Conservation (phyloP, 2,329 filamentous ascomycete genomes). For the Botryotinia convoluta region DNA sequence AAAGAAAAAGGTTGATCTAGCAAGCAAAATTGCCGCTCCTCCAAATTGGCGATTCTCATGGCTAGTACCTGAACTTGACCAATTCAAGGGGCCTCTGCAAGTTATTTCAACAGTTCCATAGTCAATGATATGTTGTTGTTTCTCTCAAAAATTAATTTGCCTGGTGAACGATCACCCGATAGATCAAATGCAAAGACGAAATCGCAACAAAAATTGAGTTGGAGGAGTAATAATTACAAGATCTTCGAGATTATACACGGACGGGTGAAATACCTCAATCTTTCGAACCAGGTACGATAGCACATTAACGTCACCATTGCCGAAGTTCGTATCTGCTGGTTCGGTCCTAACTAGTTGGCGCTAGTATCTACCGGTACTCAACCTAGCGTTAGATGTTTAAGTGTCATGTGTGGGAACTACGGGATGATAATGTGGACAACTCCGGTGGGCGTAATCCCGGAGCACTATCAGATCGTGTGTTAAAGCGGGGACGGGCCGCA, state of each 20-base stretch:
- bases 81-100: not conserved
- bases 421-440: not conserved
- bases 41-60: not conserved
- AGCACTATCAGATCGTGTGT: not conserved
- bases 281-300: not conserved
- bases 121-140: not conserved
- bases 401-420: not conserved
- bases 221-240: too few species aligned
- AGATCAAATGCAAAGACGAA: not conserved
- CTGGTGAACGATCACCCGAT: not conserved
- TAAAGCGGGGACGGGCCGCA: not conserved
- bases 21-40: not conserved
- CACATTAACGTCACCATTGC: not conserved
- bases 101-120: not conserved
- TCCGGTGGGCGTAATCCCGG: not conserved
- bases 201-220: not conserved
- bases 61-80: too few species aligned
- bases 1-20: not conserved
- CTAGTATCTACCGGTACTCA: not conserved
- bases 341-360: not conserved
- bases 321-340: not conserved
- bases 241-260: too few species aligned
- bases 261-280: not conserved
- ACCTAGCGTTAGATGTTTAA: not conserved
- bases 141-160: not conserved